phyloP scores from a whole-genome alignment of 148 eudicot species.

The Diospyros lotus region DNA sequence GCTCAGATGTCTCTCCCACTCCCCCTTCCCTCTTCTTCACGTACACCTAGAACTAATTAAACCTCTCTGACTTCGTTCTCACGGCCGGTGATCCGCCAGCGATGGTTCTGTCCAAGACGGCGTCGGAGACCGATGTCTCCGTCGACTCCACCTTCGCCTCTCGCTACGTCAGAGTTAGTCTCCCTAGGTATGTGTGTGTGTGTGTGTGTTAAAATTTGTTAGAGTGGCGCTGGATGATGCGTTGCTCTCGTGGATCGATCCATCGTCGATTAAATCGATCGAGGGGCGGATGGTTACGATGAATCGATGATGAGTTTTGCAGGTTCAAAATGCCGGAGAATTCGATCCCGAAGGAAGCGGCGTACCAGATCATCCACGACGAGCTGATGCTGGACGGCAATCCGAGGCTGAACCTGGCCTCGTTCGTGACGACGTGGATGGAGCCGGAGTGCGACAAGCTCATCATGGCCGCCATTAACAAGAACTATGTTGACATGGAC shows the following conservation, averaged over 20 bases:
- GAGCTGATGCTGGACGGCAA: conserved; percentile 91
- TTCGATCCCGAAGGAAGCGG: conserved; percentile 87
- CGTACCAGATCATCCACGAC: conserved; percentile 81
- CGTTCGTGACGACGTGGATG: conserved; percentile 97
- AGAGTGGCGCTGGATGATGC: too few species aligned
- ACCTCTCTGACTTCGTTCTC: too few species aligned
- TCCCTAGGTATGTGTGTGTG: conserved; percentile 38
- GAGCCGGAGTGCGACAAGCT: conserved; percentile 90
- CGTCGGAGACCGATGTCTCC: conserved; percentile 24
- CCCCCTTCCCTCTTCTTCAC: too few species aligned
- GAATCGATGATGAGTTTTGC: neutral
- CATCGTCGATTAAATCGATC: too few species aligned
- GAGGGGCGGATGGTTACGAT: neutral
- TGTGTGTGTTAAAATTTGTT: too few species aligned
- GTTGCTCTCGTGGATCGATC: too few species aligned
- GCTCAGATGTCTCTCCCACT: too few species aligned
- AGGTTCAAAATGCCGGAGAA: conserved; percentile 69
- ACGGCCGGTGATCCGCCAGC: too few species aligned
- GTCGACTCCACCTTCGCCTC: conserved; percentile 58
- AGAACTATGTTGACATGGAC: conserved; percentile 82
- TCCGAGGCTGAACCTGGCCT: conserved; percentile 79
- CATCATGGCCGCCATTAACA: conserved; percentile 64
- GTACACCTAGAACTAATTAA: too few species aligned
- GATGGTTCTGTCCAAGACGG: conserved; percentile 38
- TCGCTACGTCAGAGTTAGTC: conserved; percentile 44